Percentiles rank a stretch among this genome's conserved stretches.
Conservation (phyloP, 2,329 filamentous ascomycete species). For the Diaporthe ilicicola region DNA sequence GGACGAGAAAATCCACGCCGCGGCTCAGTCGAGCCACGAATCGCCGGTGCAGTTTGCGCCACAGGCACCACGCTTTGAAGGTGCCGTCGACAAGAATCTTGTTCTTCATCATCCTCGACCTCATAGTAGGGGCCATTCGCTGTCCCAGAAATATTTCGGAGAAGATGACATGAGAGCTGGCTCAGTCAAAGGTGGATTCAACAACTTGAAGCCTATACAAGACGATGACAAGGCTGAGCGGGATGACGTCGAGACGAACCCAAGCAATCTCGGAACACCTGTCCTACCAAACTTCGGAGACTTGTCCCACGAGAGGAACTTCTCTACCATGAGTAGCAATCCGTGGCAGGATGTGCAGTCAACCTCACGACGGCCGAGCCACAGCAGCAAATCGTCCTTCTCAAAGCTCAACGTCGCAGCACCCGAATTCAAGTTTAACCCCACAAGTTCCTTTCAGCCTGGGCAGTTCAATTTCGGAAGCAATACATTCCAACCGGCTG, state of each 20-base stretch:
- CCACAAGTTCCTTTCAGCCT: constrained; percentile 59
- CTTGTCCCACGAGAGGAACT: constrained; percentile 60
- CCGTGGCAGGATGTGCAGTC: constrained; percentile 67
- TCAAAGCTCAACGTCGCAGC: constrained; percentile 90
- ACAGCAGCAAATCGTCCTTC: constrained; percentile 74
- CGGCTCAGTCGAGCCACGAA: constrained; percentile 44
- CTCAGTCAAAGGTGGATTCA: constrained; percentile 47
- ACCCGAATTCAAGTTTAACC: constrained; percentile 85
- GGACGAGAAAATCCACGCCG: constrained; percentile 41
- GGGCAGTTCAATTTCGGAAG: constrained; percentile 59
- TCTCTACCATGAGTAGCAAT: constrained; percentile 69
- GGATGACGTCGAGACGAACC: constrained; percentile 77
- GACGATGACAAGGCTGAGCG: constrained; percentile 58
- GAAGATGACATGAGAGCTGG: constrained; percentile 56
- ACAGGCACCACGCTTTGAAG: constrained; percentile 60
- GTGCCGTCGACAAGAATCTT: constrained; percentile 60
- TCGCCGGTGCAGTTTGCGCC: constrained; percentile 57
- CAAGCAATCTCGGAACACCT: constrained; percentile 75
- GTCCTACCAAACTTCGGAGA: constrained; percentile 56
- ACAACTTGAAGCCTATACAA: constrained; percentile 50
- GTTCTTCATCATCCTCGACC: constrained; percentile 76
- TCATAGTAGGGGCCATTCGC: constrained; percentile 76
- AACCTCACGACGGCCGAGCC: constrained; percentile 57
- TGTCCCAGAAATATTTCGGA: constrained; percentile 73
- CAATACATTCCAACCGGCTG: constrained; percentile 57